Evolutionary conservation across 306 rosid genomes (phyloP), one percentile per base, ranked within the genome.

Genomic region (Styphnolobium japonicum): DNA sequence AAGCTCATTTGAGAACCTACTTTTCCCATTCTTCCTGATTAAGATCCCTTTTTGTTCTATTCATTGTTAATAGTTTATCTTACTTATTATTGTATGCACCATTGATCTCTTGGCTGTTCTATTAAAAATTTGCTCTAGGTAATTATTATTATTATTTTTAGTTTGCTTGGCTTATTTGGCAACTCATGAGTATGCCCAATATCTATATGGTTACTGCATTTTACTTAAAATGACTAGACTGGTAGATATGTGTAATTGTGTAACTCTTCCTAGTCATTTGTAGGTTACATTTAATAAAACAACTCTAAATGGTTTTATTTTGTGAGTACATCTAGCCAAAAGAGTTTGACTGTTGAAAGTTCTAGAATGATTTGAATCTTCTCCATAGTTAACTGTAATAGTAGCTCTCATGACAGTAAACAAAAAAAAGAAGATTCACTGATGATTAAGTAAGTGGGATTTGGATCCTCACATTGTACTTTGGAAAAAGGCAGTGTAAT

Each of bases 191-290:
- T 49, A 36, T 34, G 42, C 31, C 63, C 39, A 12, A 19, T 52
- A n/a, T 37, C n/a, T 62, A 12, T 14, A 77, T 77, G n/a, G 56
- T 21, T 53, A 7, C 81, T 53, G 58, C 74, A 37, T 53, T 66
- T 66, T 51, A 46, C 55, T 23, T 65, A 43, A 66, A 51, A 77
- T 37, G 29, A 10, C 74, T n/a, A n/a, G n/a, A n/a, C n/a, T 22
- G 3, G 27, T 39, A 14, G 63, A 52, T 66, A 43, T 56, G 9
- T 51, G 74, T 22, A n/a, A n/a, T n/a, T n/a, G 52, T 33, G 34
- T 46, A 14, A 51, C 66, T 37, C 29, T 34, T 63, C n/a, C n/a
- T n/a, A n/a, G n/a, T n/a, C n/a, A n/a, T n/a, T 77, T 51, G 29
- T 51, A 23, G 67, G 43, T 52, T 51, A 65, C 14, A 37, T 51